Base-by-base conservation (phyloP, 805 yeast species). In the Helenozyma rhizophorensis region DNA sequence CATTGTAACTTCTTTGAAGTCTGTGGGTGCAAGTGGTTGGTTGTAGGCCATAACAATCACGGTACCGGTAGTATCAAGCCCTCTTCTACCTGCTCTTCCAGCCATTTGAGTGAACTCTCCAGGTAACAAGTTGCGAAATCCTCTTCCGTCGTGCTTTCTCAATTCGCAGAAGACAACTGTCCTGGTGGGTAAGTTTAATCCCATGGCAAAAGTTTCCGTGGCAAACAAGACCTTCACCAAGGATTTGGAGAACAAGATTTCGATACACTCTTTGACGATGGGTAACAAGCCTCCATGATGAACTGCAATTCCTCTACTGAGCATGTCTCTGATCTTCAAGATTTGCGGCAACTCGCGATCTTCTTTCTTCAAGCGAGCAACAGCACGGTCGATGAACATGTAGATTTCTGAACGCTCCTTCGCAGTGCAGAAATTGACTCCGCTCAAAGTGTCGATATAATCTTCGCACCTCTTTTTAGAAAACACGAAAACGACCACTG, bases 41-140 rank as follows among this genome's bases (percentile, higher is more conserved):
- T 74, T 78, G 50, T 81, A 84, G 2, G 94, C 71, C 94, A 93
- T 87, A 6, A 89, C 78, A 41, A 93, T 87, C 9, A 93, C 98
- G 0, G 97, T 90, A 53, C 98, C 98, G 0, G 84, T 86, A 14
- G 78, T 65, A 65, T 93, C 98, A 43, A 93, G 64, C 22, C 98
- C 98, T 68, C 98, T 79, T 63, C 98, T 79, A 39, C 98, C 98
- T 0, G 98, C 98, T 59, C 98, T 76, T 27, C 98, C 98, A 0
- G 97, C 89, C 98, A 93, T 93, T 61, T 90, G 98, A 0, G 97
- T 93, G 55, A 90, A 93, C 56, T 93, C 98, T 34, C 98, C 98
- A 0, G 98, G 96, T 8, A 82, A 70, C 39, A 93, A 68, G 51
- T 82, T 76, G 58, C 98, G 73, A 59, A 86, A 78, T 0, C 75